Conservation (phyloP, 2,329 filamentous ascomycete genomes). For the Lojkania enalia region DNA sequence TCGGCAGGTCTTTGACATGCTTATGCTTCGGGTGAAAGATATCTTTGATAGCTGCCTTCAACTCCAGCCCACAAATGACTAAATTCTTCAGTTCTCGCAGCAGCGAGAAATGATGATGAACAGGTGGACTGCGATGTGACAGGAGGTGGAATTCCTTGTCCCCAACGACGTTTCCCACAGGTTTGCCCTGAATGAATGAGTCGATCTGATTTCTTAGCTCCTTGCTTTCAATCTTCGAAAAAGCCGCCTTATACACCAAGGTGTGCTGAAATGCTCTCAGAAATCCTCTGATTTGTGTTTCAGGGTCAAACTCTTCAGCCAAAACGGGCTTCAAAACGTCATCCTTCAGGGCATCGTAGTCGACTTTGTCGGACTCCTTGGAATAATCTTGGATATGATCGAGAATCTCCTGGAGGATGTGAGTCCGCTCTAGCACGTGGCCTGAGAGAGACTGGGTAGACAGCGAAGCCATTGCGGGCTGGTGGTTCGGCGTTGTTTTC, state of each 20-base stretch:
- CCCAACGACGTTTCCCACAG: slow-evolving; percentile 23
- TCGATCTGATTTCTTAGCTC: slow-evolving; percentile 33
- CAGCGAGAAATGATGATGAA: slow-evolving; percentile 39
- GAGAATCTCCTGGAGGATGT: slow-evolving; percentile 41
- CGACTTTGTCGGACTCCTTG: slow-evolving; percentile 23
- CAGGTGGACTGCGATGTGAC: slow-evolving; percentile 32
- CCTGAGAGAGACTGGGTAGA: slow-evolving; percentile 5
- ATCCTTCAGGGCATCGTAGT: slow-evolving; percentile 28
- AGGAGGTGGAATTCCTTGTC: slow-evolving; percentile 28
- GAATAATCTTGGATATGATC: slow-evolving; percentile 32
- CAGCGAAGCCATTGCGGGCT: no score
- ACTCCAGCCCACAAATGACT: slow-evolving; percentile 13
- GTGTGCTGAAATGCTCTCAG: slow-evolving; percentile 37
- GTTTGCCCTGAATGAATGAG: slow-evolving; percentile 34
- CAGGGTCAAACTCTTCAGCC: slow-evolving; percentile 31
- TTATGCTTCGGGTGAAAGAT: slow-evolving; percentile 25
- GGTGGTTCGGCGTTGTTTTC: no score
- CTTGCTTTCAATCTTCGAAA: slow-evolving; percentile 28
- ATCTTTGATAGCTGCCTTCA: slow-evolving; percentile 25
- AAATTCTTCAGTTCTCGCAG: slow-evolving; percentile 19
- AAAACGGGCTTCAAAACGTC: slow-evolving; percentile 37
- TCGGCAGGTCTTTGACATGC: slow-evolving; percentile 24
- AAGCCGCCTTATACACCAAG: slow-evolving; percentile 28
- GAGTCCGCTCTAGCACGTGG: slow-evolving; percentile 20
- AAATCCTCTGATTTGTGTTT: slow-evolving; percentile 38